phyloP scores from a whole-genome alignment of 305 asterid species.

The Caryopteris hybrid region DNA sequence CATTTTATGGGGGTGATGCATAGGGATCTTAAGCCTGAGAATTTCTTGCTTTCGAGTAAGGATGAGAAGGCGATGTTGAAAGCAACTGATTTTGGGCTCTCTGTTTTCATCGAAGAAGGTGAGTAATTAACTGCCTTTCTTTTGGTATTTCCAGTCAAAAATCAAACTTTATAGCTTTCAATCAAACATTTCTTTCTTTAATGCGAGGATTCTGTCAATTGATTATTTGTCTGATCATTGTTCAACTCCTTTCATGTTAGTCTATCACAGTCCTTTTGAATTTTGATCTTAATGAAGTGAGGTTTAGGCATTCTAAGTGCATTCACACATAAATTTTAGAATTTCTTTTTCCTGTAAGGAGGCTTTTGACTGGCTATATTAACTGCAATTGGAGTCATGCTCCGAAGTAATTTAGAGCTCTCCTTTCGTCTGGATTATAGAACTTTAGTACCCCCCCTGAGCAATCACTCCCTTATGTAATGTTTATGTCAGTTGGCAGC shows the following conservation, averaged over 20 bases:
- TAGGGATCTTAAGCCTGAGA: too few species aligned
- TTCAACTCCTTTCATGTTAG: background rate
- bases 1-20: constrained; percentile 68
- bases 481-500: too few species aligned
- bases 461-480: too few species aligned
- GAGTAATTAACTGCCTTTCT: background rate
- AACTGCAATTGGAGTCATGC: background rate
- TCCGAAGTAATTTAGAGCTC: background rate
- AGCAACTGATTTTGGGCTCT: constrained; percentile 64
- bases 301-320: background rate
- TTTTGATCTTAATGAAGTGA: background rate
- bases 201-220: background rate
- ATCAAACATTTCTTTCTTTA: background rate
- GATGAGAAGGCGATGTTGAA: constrained; percentile 49
- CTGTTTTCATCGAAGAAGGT: constrained; percentile 71
- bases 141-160: background rate
- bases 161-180: background rate
- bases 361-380: background rate
- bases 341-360: background rate
- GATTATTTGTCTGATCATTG: background rate
- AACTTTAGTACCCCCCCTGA: background rate
- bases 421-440: background rate
- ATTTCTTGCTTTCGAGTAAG: too few species aligned
- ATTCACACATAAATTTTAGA: background rate
- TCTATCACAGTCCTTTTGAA: background rate